Conservation (phyloP, 345 rosid species). For the Aurinia saxatilis region DNA sequence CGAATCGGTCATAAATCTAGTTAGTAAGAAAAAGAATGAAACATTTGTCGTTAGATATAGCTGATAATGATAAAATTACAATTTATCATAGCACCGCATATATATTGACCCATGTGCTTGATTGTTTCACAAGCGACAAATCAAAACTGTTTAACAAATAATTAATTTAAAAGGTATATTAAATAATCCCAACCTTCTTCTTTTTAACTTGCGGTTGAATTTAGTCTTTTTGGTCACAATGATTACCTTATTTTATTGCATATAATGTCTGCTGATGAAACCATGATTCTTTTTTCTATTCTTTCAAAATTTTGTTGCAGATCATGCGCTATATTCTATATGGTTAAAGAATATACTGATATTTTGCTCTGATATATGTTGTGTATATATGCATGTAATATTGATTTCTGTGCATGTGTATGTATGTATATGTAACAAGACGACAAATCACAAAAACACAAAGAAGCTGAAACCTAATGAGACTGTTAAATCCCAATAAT, state of each 20-base stretch:
- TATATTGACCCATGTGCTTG: slow-evolving; percentile 20
- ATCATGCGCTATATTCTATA: neutral
- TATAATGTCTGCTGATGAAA: slow-evolving; percentile 9
- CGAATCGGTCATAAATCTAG: no score
- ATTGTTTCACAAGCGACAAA: slow-evolving; percentile 38
- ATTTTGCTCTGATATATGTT: neutral
- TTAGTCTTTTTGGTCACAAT: slow-evolving; percentile 56
- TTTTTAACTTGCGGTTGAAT: slow-evolving; percentile 40
- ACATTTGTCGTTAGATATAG: slow-evolving; percentile 9
- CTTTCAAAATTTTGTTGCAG: neutral
- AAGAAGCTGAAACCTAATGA: neutral
- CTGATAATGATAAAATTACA: slow-evolving; percentile 14
- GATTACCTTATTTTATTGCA: slow-evolving; percentile 34
- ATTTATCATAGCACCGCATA: neutral
- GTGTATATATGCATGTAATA: neutral
- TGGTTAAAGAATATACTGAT: neutral
- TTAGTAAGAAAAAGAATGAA: no score
- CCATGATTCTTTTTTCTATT: slow-evolving; percentile 14
- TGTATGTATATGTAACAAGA: slow-evolving; percentile 15
- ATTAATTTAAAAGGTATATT: neutral
- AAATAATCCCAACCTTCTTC: slow-evolving; percentile 10
- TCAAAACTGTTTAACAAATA: neutral
- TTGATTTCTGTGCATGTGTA: neutral
- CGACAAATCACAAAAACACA: neutral
- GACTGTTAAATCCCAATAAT: neutral